Conservation (phyloP, 2,329 filamentous ascomycete species). For the Nigrospora sphaerica region DNA sequence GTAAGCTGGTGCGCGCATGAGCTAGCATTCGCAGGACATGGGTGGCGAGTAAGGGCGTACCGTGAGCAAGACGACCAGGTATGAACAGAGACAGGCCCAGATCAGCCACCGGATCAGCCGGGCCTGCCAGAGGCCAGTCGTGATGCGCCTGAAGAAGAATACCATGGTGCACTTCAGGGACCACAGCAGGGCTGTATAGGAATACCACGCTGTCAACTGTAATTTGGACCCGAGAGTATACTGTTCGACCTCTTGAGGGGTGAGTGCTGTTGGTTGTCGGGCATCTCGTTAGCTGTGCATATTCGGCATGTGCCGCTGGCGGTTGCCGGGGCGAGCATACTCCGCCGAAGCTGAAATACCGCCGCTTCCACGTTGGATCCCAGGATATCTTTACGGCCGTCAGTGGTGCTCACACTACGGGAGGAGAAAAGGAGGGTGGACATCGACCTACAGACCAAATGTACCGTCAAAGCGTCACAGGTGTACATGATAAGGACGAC, state of each 20-base stretch:
- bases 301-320: slow-evolving; percentile 18
- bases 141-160: slow-evolving; percentile 18
- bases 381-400: too few species aligned
- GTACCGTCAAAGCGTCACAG: background rate
- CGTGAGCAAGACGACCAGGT: background rate
- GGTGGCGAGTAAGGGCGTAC: background rate
- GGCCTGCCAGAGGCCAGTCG: slow-evolving; percentile 14
- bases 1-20: background rate
- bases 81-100: background rate
- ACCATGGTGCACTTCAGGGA: slow-evolving; percentile 16
- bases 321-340: too few species aligned
- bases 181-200: slow-evolving; percentile 33
- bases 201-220: slow-evolving; percentile 27
- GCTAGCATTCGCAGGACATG: background rate
- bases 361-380: too few species aligned
- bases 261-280: slow-evolving; percentile 22
- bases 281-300: slow-evolving; percentile 30
- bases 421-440: too few species aligned
- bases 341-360: too few species aligned
- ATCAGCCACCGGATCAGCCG: slow-evolving; percentile 14
- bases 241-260: slow-evolving; percentile 17
- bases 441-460: background rate
- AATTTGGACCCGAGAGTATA: slow-evolving; percentile 21
- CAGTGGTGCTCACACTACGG: too few species aligned
- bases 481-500: slow-evolving; percentile 29